These are phyloP conservation scores for Hibiscus tridactylites DNA, from an alignment of 345 rosid species.

Conservation along the genomic window DNA sequence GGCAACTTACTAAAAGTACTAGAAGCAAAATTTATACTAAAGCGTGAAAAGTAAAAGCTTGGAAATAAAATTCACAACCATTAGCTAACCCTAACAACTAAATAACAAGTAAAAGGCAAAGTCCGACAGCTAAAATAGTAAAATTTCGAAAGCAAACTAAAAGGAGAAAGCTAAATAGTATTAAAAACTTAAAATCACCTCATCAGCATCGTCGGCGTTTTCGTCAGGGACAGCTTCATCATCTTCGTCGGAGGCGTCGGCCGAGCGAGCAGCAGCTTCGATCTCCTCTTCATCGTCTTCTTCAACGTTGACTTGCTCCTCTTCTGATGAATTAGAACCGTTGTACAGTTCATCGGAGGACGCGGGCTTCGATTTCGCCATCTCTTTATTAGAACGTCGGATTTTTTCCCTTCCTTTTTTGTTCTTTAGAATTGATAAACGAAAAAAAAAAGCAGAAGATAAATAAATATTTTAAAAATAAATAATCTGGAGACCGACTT, in stretches of 20 bases:
- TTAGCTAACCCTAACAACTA: constrained; percentile 1
- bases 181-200: constrained; percentile 22
- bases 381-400: constrained; percentile 35
- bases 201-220: constrained; percentile 39
- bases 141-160: not conserved
- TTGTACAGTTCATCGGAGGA: constrained; percentile 63
- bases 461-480: no score
- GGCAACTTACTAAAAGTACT: not conserved
- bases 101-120: constrained; percentile 5
- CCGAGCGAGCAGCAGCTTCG: constrained; percentile 91
- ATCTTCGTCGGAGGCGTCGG: constrained; percentile 64
- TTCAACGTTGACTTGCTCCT: constrained; percentile 56
- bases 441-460: not conserved
- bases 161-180: not conserved
- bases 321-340: constrained; percentile 54
- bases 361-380: constrained; percentile 47
- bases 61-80: not conserved
- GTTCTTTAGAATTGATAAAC: not conserved
- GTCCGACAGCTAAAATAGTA: not conserved
- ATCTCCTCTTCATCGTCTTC: constrained; percentile 93
- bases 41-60: not conserved
- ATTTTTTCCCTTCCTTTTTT: not conserved
- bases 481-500: no score
- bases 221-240: constrained; percentile 33
- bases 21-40: not conserved